Conservation (phyloP, 2,329 filamentous ascomycete species). For the Penicillium sp. region DNA sequence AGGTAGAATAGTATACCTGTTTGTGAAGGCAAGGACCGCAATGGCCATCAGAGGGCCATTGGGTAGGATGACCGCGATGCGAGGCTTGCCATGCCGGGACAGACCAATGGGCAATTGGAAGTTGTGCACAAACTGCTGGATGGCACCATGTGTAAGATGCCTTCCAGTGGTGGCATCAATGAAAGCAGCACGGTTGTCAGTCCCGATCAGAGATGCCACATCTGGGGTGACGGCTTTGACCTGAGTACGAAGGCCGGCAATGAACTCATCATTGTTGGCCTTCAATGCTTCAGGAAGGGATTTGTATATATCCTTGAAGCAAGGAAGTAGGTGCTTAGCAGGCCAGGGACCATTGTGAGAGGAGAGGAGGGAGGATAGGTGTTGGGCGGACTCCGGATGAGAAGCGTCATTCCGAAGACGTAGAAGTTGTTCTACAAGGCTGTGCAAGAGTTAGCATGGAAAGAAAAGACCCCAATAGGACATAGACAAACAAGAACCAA, state of each 20-base stretch:
- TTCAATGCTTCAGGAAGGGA: constrained; percentile 15
- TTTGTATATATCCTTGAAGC: constrained; percentile 18
- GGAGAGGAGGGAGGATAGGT: constrained; percentile 14
- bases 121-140: constrained; percentile 19
- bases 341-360: constrained; percentile 13
- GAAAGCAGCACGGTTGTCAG: constrained; percentile 14
- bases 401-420: constrained; percentile 13
- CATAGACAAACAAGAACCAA: neutral
- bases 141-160: constrained; percentile 17
- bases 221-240: constrained; percentile 12
- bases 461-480: neutral
- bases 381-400: constrained; percentile 6
- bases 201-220: constrained; percentile 11
- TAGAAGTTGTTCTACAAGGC: constrained; percentile 14
- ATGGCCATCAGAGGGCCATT: constrained; percentile 57
- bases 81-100: constrained; percentile 33
- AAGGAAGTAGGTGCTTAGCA: constrained; percentile 5
- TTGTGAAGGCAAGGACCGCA: constrained; percentile 50
- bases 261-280: constrained; percentile 11
- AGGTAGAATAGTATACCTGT: constrained; percentile 54
- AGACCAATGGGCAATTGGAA: constrained; percentile 27
- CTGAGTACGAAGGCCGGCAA: constrained; percentile 6
- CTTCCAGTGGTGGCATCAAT: constrained; percentile 15
- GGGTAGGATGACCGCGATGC: constrained; percentile 53
- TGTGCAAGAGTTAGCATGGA: constrained; percentile 6